Evolutionary conservation across 2,329 filamentous ascomycete species (phyloP), one percentile per base, ranked within the genome.

Genomic region (Plenodomus lindquistii): DNA sequence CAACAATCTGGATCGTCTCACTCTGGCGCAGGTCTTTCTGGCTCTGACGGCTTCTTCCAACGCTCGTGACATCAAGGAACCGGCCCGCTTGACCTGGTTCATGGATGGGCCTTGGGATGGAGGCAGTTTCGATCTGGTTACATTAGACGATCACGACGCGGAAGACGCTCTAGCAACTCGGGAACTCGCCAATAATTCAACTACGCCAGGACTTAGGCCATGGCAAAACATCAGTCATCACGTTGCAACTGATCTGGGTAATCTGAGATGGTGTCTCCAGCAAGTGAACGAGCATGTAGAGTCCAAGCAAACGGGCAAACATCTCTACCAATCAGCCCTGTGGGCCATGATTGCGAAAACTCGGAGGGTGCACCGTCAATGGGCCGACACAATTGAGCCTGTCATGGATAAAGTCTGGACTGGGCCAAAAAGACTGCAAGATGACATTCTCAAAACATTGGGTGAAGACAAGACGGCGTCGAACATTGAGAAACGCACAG

Each of bases 251-350:
- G 51, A 52, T 40, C 39, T 55, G 1, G 45, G 41, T 1, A 55
- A 52, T 18, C 15, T 57, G 10, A 34, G 54, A 7, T 49, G 39
- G 17, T 55, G 52, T 46, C 19, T 48, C 15, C 4, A n/a, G 31
- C 2, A 35, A 13, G 21, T 20, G 16, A 4, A 40, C n/a, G 18
- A 27, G 6, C 8, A 15, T 19, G 69, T 75, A 57, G 85, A 59
- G 7, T 73, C 72, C 83, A 24, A 31, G 15, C 6, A 31, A 15
- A 31, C 9, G 9, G 11, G 15, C 11, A 31, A 7, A 15, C 10
- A 31, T 15, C 6, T 7, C 11, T 15, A 31, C 27, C 9, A 31
- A 11, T 4, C 27, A 31, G 27, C 11, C 10, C 15, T 31, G 9
- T 35, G 44, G 37, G 10, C 18, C 8, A 35, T 34, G 15, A 18